phyloP scores from a whole-genome alignment of 352 stramenopile species.

The Pelagophyceae sp. region DNA sequence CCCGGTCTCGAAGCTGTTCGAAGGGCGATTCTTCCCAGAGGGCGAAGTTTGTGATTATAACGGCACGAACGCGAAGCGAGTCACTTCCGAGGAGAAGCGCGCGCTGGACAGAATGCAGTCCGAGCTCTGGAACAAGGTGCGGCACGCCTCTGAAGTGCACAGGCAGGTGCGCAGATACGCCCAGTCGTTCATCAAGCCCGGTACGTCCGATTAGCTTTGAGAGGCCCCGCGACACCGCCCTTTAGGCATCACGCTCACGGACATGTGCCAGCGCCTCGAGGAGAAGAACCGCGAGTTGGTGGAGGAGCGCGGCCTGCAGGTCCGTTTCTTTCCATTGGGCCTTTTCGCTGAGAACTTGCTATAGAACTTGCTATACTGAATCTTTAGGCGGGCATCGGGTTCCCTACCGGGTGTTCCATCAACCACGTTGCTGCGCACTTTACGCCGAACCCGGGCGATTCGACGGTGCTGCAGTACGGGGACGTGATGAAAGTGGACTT shows the following conservation, averaged over 20 bases:
- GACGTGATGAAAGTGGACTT: slow-evolving; percentile 99
- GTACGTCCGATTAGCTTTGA: no score
- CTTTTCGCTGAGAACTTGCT: no score
- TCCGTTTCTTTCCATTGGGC: no score
- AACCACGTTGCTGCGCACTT: slow-evolving; percentile 97
- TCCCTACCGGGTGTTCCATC: slow-evolving; percentile 88
- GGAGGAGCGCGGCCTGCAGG: slow-evolving; percentile 77
- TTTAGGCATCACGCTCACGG: slow-evolving; percentile 87
- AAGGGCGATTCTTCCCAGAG: slow-evolving; percentile 54
- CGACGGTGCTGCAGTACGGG: slow-evolving; percentile 79
- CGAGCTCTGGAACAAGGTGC: slow-evolving; percentile 69
- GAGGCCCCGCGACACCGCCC: no score
- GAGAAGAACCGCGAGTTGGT: slow-evolving; percentile 91
- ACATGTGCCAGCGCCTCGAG: slow-evolving; percentile 89
- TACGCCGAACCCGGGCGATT: slow-evolving; percentile 88
- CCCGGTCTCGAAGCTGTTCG: slow-evolving; percentile 62
- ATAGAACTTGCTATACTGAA: no score
- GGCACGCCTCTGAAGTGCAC: slow-evolving; percentile 87
- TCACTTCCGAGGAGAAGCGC: slow-evolving; percentile 66
- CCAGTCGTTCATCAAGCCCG: not conserved
- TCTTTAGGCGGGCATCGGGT: slow-evolving; percentile 78
- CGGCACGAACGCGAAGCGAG: slow-evolving; percentile 80
- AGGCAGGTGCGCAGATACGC: slow-evolving; percentile 57
- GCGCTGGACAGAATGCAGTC: slow-evolving; percentile 63
- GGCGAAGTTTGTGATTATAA: slow-evolving; percentile 85